Evolutionary conservation across 208 protist genomes (phyloP).

Genomic region (Crithidia expoeki): DNA sequence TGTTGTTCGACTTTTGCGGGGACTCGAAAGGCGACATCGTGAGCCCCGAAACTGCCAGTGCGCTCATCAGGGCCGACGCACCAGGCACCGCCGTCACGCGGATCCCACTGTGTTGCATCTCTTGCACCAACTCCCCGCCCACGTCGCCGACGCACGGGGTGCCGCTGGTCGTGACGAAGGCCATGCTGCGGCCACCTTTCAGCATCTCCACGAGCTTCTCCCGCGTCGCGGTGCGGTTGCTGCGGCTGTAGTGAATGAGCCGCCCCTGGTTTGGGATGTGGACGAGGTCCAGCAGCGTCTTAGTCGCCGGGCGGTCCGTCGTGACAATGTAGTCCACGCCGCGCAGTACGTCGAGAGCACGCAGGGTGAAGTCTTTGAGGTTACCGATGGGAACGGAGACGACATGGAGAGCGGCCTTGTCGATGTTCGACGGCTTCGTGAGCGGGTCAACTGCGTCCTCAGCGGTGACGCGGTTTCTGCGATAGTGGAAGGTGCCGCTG

Average conservation of each 20-base stretch:
- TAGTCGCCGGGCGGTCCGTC: conserved; percentile 79
- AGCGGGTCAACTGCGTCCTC: conserved; percentile 87
- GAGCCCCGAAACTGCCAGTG: conserved; percentile 77
- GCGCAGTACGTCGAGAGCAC: conserved; percentile 81
- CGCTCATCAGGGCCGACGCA: conserved; percentile 72
- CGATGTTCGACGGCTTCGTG: conserved; percentile 74
- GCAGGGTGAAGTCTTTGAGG: conserved; percentile 90
- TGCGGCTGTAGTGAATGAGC: conserved; percentile 87
- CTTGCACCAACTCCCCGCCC: conserved; percentile 77
- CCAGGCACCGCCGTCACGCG: conserved; percentile 89
- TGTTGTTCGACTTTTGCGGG: not conserved
- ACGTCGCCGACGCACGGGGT: conserved; percentile 91
- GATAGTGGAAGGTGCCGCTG: conserved; percentile 60
- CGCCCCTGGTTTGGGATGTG: conserved; percentile 76
- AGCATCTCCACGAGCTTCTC: conserved; percentile 88
- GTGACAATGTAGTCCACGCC: conserved; percentile 92
- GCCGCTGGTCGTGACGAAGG: conserved; percentile 85
- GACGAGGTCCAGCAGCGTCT: conserved; percentile 86
- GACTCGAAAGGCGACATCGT: conserved; percentile 63
- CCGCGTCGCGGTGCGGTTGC: conserved; percentile 58
- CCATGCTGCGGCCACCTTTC: conserved; percentile 88
- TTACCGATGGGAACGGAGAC: conserved; percentile 93
- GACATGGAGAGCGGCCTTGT: conserved; percentile 79
- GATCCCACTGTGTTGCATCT: conserved; percentile 75
- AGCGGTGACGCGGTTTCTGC: conserved; percentile 43